Evolutionary conservation across 495 filamentous ascomycete genomes (phyloP).

Genomic region (Tuber microsphaerosporum): DNA sequence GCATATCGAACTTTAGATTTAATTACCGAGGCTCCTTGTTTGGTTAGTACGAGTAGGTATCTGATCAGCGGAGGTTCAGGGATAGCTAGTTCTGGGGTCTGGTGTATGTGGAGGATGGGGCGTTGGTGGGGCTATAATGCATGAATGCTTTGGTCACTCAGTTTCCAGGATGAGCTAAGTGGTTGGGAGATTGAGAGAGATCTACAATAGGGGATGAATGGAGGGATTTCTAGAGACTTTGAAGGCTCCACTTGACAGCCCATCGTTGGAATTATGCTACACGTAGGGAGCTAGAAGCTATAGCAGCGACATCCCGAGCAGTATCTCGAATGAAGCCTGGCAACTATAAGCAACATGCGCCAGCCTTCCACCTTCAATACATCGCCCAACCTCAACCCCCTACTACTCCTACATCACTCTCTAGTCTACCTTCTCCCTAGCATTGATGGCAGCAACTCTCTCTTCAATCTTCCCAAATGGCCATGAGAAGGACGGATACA

Average conservation of each 20-base stretch:
- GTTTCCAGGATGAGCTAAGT: not conserved
- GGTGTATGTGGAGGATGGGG: not conserved
- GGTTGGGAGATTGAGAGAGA: not conserved
- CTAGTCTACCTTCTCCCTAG: conserved; percentile 25
- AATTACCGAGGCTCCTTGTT: not conserved
- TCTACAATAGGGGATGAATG: not conserved
- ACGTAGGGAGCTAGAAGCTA: not conserved
- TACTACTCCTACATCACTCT: not conserved
- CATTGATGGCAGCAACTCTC: conserved; percentile 28
- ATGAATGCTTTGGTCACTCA: not conserved
- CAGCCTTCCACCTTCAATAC: not conserved
- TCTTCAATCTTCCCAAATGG: conserved; percentile 52
- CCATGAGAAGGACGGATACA: conserved; percentile 51
- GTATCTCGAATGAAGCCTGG: not conserved
- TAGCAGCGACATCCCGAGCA: not conserved
- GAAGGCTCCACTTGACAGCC: not conserved
- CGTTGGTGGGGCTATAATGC: not conserved
- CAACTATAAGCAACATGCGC: not conserved
- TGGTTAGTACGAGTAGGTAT: not conserved
- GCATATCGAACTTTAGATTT: not conserved
- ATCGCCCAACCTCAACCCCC: not conserved
- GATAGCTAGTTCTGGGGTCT: not conserved
- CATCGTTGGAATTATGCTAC: not conserved
- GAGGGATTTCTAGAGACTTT: not conserved
- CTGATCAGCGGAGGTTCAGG: not conserved